Evolutionary conservation across 257 asterid genomes (phyloP), one percentile per base, ranked within the genome.

Genomic region (Solanum pimpinellifolium): DNA sequence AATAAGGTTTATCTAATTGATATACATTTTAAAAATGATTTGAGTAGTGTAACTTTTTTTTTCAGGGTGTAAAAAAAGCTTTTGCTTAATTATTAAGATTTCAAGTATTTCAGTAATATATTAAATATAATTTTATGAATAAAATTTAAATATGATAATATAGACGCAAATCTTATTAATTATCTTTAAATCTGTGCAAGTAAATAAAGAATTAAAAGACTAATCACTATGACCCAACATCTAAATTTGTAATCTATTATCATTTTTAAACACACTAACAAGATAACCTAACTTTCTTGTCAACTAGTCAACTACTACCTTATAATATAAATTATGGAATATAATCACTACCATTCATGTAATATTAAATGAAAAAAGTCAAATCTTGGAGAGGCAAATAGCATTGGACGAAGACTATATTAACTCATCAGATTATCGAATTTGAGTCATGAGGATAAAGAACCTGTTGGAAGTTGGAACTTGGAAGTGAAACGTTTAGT

Each of bases 101-200:
- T 8, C 0, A 21, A 27, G 11, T 75, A 6, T 8, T 39, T 0
- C 0, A 7, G 8, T 12, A 25, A 12, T 1, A 11, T 12, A 1
- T 66, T 2, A 2, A 4, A 4, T 68, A 1, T 29, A 69, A 31
- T 69, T 15, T 7, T 16, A 3, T 3, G 1, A 70, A 9, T 2
- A 9, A 0, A 70, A 8, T 1, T 1, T 15, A 6, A 3, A 29
- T 3, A 2, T 1, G 3, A 1, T 6, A 3, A 1, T 27, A 4
- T 56, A 0, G 7, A 56, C 0, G 4, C 4, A 18, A 0, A 56
- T 18, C 4, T 18, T 56, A 18, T 66, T 0, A 0, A 3, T 23
- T 33, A 33, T 9, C 0, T 0, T 18, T 20, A 37, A 4, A 39
- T 74, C 13, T 39, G 6, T 2, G 6, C 3, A 74, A 6, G 82